Percentiles rank a stretch among this genome's conserved stretches.
These are phyloP conservation scores for Xylaria sp. DNA, from an alignment of 2,329 filamentous ascomycete genomes.

Conservation along the genomic window DNA sequence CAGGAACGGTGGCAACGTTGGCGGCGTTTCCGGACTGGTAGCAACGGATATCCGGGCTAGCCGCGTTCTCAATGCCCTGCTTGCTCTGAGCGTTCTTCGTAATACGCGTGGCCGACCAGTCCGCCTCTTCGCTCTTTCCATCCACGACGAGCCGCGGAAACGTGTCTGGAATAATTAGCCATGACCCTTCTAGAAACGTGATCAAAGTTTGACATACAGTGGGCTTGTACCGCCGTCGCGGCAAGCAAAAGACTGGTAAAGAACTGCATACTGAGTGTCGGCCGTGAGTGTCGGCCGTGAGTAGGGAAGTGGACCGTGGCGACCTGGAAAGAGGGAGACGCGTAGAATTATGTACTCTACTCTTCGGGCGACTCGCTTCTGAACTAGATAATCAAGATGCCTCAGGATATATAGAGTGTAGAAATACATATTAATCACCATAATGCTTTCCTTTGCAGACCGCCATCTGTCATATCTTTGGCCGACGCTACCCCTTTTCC, in stretches of 20 bases:
- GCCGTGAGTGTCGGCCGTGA: too few species aligned
- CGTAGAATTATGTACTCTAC: slow-evolving; percentile 8
- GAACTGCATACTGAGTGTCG: slow-evolving; percentile 26
- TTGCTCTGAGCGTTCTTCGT: slow-evolving; percentile 42
- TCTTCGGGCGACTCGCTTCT: not conserved
- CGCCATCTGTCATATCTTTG: not conserved
- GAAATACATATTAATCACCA: slow-evolving; percentile 2
- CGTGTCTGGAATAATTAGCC: slow-evolving; percentile 34
- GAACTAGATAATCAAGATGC: not conserved
- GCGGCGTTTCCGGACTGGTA: slow-evolving; percentile 39
- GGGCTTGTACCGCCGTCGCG: slow-evolving; percentile 26
- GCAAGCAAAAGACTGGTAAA: slow-evolving; percentile 26
- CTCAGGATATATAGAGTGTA: slow-evolving; percentile 1
- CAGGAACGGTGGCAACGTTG: slow-evolving; percentile 34
- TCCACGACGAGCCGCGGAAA: slow-evolving; percentile 41
- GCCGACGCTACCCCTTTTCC: slow-evolving; percentile 7
- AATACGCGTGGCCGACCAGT: slow-evolving; percentile 41
- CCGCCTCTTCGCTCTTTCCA: slow-evolving; percentile 37
- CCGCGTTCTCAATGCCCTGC: slow-evolving; percentile 38
- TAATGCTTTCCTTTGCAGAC: not conserved
- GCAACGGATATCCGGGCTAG: slow-evolving; percentile 40
- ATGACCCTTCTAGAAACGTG: not conserved
- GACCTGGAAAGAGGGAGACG: not conserved
- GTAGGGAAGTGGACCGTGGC: not conserved
- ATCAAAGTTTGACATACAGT: slow-evolving; percentile 21